phyloP scores from a whole-genome alignment of 2,329 filamentous ascomycete species.

The Alternaria conjuncta region DNA sequence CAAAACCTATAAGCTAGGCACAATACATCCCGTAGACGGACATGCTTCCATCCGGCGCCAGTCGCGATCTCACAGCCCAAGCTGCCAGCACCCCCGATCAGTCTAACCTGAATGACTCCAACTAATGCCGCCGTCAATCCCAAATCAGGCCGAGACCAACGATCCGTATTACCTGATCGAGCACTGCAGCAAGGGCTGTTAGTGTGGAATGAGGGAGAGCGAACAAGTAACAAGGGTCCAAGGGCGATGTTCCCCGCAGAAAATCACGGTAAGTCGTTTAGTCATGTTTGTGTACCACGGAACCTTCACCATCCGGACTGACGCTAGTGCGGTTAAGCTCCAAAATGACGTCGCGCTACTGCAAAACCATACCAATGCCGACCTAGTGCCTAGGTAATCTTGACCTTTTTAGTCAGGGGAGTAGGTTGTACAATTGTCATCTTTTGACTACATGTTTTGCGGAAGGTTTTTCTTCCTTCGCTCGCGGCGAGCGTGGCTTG shows the following conservation, averaged over 20 bases:
- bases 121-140: not conserved
- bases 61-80: not conserved
- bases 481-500: not conserved
- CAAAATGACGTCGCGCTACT: slow-evolving; percentile 1
- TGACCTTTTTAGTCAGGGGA: not conserved
- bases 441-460: not conserved
- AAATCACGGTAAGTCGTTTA: not conserved
- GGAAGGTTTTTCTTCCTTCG: not conserved
- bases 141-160: not conserved
- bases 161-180: not conserved
- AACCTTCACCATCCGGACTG: slow-evolving; percentile 4
- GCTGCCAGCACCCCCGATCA: not conserved
- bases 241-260: not conserved
- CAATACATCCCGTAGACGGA: not conserved
- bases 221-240: not conserved
- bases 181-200: not conserved
- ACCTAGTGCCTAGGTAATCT: not conserved
- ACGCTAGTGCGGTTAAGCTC: slow-evolving; percentile 4
- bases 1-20: not conserved
- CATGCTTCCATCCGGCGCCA: not conserved
- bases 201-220: not conserved
- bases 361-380: not conserved
- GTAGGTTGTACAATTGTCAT: not conserved
- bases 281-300: slow-evolving; percentile 5
- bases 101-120: not conserved